phyloP scores from a whole-genome alignment of 768 basidiomycete genomes.

The Mycena haematopus region DNA sequence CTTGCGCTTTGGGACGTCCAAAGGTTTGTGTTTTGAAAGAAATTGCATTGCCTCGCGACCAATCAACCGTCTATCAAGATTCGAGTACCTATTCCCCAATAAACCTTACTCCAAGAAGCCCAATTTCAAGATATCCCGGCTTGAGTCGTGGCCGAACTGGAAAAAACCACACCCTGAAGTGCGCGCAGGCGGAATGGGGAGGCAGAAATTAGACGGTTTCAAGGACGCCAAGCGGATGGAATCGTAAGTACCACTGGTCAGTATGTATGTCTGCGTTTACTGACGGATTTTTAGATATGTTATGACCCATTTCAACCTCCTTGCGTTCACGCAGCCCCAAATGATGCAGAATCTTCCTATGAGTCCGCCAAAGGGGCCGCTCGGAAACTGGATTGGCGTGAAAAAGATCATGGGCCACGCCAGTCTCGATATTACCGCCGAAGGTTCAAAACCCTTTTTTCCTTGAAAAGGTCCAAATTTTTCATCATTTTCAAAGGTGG shows the following conservation, averaged over 20 bases:
- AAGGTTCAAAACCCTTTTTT: conserved; percentile 16
- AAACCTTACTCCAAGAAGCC: conserved; percentile 18
- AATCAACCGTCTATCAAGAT: neutral
- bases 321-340: conserved; percentile 31
- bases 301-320: conserved; percentile 28
- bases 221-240: conserved; percentile 16
- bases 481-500: conserved; percentile 10
- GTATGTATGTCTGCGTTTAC: neutral
- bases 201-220: conserved; percentile 2
- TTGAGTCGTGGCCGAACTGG: conserved; percentile 24
- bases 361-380: conserved; percentile 17
- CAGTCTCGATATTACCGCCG: conserved; percentile 29
- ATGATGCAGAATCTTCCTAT: conserved; percentile 11
- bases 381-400: conserved; percentile 29
- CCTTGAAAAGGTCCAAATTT: neutral
- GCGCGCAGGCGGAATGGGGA: neutral
- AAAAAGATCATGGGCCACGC: conserved; percentile 32
- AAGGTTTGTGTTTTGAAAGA: neutral
- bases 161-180: conserved; percentile 22
- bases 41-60: neutral
- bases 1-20: conserved; percentile 30
- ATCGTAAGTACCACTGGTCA: conserved; percentile 5
- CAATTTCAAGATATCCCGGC: conserved; percentile 21
- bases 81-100: conserved; percentile 31
- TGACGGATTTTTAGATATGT: conserved; percentile 27